Base-by-base conservation (phyloP, 352 stramenopile species). In the Phytophthora litchii region DNA sequence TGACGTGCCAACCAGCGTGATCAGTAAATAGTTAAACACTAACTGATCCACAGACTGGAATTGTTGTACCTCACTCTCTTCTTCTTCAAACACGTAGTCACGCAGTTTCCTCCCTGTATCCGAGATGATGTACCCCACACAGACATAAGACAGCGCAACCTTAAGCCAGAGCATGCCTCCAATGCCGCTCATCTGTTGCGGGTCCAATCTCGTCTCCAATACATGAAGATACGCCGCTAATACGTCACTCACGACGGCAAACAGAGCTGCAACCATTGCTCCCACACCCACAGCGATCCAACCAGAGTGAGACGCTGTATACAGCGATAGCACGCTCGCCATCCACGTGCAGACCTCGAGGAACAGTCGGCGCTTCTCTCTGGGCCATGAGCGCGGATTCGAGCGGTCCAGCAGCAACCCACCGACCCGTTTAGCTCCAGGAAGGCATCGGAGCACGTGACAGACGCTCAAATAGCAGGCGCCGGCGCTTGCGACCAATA, bases 311-410 rank as follows among this genome's bases (percentile, higher is more conserved):
- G 72, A 84, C 4, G 65, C 54, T 40, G 61, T 85, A 65, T 91
- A 94, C 48, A 85, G 81, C 44, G 75, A 88, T 67, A 83, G 69
- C 8, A 94, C 80, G 10, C 74, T 76, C 13, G 76, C 78, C 49
- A 91, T 80, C 83, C 83, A 94, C 10, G 74, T 87, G 50, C 72
- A 92, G 14, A 83, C 67, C 41, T 94, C 83, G 5, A 94, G 45
- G 21, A 92, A 76, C 31, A 87, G 64, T 17, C 81, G 68, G n/a
- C 79, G 51, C 38, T 74, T 74, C 42, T 90, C 81, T 38, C 68
- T 44, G 8, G 69, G 52, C 78, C 81, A 89, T 14, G 70, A 68
- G 14, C 80, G 60, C 36, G 73, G 78, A 43, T 76, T 78, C 6
- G 78, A 77, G 36, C 84, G 78, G 32, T 74, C 69, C 37, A 89